phyloP scores from a whole-genome alignment of 306 rosid genomes.

The Mimosa pudica region DNA sequence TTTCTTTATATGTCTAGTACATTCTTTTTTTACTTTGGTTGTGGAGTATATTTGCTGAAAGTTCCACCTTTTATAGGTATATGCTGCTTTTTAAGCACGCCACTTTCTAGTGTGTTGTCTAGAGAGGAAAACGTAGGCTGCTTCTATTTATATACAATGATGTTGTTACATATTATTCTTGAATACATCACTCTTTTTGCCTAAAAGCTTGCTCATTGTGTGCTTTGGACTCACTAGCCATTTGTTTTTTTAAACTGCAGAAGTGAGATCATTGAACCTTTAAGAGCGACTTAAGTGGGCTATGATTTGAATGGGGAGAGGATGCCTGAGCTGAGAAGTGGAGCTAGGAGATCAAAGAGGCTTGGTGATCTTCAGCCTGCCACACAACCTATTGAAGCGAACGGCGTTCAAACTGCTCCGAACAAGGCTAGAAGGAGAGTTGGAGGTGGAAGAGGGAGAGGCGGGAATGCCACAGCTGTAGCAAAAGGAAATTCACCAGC shows the following conservation, averaged over 20 bases:
- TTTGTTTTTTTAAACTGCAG: constrained; percentile 40
- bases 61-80: constrained; percentile 39
- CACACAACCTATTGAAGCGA: constrained; percentile 64
- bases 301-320: constrained; percentile 98
- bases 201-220: constrained; percentile 14
- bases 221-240: constrained; percentile 19
- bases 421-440: constrained; percentile 77
- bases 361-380: constrained; percentile 92
- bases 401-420: constrained; percentile 64
- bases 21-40: constrained; percentile 39
- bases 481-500: constrained; percentile 81
- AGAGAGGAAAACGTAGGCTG: constrained; percentile 33
- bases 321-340: constrained; percentile 99
- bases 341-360: constrained; percentile 94
- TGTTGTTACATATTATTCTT: constrained; percentile 14
- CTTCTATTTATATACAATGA: constrained; percentile 14
- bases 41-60: constrained; percentile 43
- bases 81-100: constrained; percentile 42
- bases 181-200: constrained; percentile 29
- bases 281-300: constrained; percentile 52
- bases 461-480: constrained; percentile 74
- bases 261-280: constrained; percentile 16
- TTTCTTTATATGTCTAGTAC: constrained; percentile 39
- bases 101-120: constrained; percentile 37
- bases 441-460: constrained; percentile 88